These are phyloP conservation scores for Penicillium glabrum DNA, from an alignment of 2,329 filamentous ascomycete genomes.

Conservation along the genomic window DNA sequence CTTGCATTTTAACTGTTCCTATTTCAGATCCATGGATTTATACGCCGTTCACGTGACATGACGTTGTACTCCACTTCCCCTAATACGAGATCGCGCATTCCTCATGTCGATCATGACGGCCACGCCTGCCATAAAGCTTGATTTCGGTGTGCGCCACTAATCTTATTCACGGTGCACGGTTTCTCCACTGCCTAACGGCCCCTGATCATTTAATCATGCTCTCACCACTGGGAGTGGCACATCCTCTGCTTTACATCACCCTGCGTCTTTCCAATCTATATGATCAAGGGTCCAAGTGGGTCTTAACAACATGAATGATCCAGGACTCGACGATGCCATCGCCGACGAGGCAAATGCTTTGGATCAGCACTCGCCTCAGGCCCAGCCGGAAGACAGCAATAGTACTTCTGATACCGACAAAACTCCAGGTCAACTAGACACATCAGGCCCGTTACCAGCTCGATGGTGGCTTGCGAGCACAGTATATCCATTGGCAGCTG, in stretches of 20 bases:
- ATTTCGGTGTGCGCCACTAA: constrained; percentile 10
- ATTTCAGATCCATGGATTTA: background rate
- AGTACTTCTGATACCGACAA: background rate
- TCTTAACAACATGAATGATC: constrained; percentile 49
- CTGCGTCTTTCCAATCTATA: background rate
- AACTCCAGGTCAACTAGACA: constrained; percentile 4
- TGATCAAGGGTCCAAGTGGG: background rate
- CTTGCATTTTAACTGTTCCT: background rate
- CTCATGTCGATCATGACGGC: constrained; percentile 15
- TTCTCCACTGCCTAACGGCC: background rate
- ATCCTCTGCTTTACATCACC: background rate
- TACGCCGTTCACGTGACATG: constrained; percentile 16
- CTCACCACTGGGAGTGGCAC: background rate
- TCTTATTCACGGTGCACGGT: background rate
- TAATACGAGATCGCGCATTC: background rate
- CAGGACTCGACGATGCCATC: constrained; percentile 53
- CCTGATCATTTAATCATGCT: constrained; percentile 5
- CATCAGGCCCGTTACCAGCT: constrained; percentile 25
- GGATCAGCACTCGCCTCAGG: constrained; percentile 33
- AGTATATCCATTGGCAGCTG: constrained; percentile 57
- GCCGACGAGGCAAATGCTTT: constrained; percentile 48
- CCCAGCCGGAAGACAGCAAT: constrained; percentile 21
- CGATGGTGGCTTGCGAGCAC: constrained; percentile 64
- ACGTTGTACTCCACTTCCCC: constrained; percentile 5
- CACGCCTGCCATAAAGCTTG: constrained; percentile 15